These are phyloP conservation scores for Rhazya stricta DNA, from an alignment of 257 asterid species.

Conservation along the genomic window DNA sequence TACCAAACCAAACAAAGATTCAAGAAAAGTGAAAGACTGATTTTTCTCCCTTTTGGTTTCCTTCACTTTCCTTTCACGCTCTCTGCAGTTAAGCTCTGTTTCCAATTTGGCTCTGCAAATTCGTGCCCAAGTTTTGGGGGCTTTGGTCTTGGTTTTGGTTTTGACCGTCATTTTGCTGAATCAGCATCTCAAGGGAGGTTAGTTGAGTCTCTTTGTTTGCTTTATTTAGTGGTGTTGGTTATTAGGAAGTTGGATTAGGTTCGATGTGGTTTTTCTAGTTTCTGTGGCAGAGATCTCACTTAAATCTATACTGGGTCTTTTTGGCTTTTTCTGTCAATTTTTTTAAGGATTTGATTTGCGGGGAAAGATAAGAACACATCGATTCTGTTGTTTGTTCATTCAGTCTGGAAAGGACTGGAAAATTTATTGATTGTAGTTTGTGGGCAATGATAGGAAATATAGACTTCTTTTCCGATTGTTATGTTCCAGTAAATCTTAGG, in stretches of 20 bases:
- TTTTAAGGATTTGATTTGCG: not conserved
- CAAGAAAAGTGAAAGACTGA: constrained; percentile 46
- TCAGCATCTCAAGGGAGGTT: constrained; percentile 18
- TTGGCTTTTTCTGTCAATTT: not conserved
- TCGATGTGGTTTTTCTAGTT: constrained; percentile 43
- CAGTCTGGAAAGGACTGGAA: constrained; percentile 11
- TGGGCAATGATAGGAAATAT: not conserved
- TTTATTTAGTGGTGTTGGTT: constrained; percentile 15
- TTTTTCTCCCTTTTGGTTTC: constrained; percentile 39
- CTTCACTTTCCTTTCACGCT: constrained; percentile 39
- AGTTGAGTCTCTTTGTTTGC: constrained; percentile 32
- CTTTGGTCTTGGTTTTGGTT: constrained; percentile 28
- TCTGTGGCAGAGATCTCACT: constrained; percentile 54
- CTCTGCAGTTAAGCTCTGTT: constrained; percentile 33
- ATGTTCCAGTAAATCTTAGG: constrained; percentile 1
- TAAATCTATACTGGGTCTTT: not conserved
- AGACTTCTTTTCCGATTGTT: not conserved
- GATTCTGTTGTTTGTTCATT: constrained; percentile 13
- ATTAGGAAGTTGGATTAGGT: constrained; percentile 36
- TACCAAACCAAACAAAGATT: constrained; percentile 38
- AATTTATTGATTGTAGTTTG: constrained; percentile 16
- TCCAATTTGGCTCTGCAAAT: constrained; percentile 33
- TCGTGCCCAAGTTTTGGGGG: constrained; percentile 28
- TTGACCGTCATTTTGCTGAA: constrained; percentile 13
- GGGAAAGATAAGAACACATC: not conserved